Evolutionary conservation across 176 grass and related monocot genomes (phyloP), one percentile per base, ranked within the genome.

Genomic region (Pontederia paniculata): DNA sequence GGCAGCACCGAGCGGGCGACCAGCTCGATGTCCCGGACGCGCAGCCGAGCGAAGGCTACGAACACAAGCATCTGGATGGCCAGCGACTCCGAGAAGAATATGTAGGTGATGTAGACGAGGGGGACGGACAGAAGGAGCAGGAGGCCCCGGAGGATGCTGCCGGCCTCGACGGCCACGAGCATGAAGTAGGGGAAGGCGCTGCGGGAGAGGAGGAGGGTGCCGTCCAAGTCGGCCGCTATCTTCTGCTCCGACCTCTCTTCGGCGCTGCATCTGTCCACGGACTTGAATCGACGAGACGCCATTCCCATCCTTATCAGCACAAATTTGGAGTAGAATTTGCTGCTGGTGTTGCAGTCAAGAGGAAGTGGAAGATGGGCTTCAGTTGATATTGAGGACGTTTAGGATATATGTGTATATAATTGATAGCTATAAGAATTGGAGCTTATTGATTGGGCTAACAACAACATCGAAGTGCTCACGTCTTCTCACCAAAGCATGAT

Each of bases 131-230:
- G 13, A 72, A 88, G 57, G 21, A 88, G 67, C 48, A 63, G 17
- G 10, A 77, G 42, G 4, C 83, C 69, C 0, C 80, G 58, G 9
- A 80, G 63, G 58, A 80, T 44, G 60, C 84, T 73, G 42, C 84
- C 76, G 52, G 59, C 74, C 76, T 88, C 84, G 72, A 83, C 83
- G 10, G 84, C 80, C 58, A 88, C 57, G 69, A 80, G 75, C 62
- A 80, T 80, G 59, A 88, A 88, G 84, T 88, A 83, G 1, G 84
- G 84, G 68, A 88, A 88, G 1, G 84, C 79, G 72, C 80, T 88
- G 21, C 72, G 63, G 3, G 76, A 76, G 52, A 79, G 78, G 44
- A 88, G 72, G 17, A 88, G 58, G 44, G 84, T 83, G 63, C 84
- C 79, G 51, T 88, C 80, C 9, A 88, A 68, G 58, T 88, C 79